Evolutionary conservation across 2,329 filamentous ascomycete species (phyloP).

Genomic region (Claviceps spartinae): DNA sequence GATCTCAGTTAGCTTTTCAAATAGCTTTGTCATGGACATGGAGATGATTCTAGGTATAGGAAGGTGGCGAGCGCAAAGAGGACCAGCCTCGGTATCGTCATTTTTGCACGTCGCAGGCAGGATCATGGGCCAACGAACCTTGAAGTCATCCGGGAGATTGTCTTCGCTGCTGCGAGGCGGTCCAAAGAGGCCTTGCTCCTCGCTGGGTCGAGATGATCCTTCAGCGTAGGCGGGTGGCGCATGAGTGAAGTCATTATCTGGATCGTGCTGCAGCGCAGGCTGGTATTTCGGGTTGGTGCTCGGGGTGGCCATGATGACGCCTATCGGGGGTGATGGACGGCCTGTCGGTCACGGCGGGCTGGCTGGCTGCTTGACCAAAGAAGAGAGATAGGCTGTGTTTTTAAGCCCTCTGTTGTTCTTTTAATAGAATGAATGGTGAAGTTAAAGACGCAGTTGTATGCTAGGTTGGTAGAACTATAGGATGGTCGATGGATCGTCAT

Average conservation of each 20-base stretch:
- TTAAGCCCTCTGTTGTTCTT: neutral
- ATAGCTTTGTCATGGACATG: neutral
- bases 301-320: constrained; percentile 40
- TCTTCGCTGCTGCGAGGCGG: constrained; percentile 69
- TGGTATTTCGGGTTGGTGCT: constrained; percentile 62
- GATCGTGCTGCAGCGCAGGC: constrained; percentile 73
- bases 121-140: constrained; percentile 35
- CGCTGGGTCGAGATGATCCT: constrained; percentile 41
- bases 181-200: constrained; percentile 46
- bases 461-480: neutral
- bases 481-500: neutral
- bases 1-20: neutral
- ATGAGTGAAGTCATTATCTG: constrained; percentile 59
- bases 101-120: neutral
- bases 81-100: neutral
- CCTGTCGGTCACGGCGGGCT: too few species aligned
- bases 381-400: neutral
- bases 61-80: neutral
- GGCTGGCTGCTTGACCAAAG: neutral
- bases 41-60: too few species aligned
- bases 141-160: constrained; percentile 94
- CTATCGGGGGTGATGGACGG: neutral
- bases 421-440: neutral
- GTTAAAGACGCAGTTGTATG: neutral
- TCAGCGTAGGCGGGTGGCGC: constrained; percentile 67